Percentiles rank a stretch among this genome's conserved stretches.
phyloP scores from a whole-genome alignment of 345 rosid species.

The Passiflora organensis region DNA sequence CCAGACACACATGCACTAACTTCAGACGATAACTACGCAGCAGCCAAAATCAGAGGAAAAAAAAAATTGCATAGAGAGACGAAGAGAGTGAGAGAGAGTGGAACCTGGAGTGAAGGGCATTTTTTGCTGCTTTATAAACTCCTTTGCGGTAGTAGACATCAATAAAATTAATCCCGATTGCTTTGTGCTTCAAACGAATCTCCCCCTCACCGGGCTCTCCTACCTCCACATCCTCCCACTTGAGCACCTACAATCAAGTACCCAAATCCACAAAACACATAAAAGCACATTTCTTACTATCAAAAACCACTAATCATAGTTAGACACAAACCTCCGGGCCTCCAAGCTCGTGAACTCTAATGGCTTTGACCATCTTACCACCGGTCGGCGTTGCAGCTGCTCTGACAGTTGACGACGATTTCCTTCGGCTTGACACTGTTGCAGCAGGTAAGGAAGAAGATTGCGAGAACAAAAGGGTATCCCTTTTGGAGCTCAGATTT shows the following conservation, averaged over 20 bases:
- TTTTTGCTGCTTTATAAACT: conserved; percentile 55
- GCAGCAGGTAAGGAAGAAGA: too few relatives aligned
- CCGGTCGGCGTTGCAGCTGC: conserved; percentile 19
- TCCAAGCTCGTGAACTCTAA: conserved; percentile 78
- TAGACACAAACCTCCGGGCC: conserved; percentile 64
- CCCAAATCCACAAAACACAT: background rate
- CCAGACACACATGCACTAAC: too few relatives aligned
- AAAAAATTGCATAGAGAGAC: too few relatives aligned
- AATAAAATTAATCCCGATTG: conserved; percentile 82
- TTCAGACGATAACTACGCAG: background rate
- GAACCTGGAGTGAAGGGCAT: conserved; percentile 87
- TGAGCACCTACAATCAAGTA: conserved; percentile 54
- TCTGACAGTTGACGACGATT: conserved; percentile 6
- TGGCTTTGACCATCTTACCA: conserved; percentile 71
- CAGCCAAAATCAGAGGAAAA: too few relatives aligned
- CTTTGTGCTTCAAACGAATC: conserved; percentile 71
- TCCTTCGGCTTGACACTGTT: too few relatives aligned
- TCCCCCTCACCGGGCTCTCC: conserved; percentile 86
- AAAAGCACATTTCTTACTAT: background rate
- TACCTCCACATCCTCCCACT: conserved; percentile 87
- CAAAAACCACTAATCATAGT: background rate
- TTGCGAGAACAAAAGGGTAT: too few relatives aligned
- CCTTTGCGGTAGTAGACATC: conserved; percentile 85
- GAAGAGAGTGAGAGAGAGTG: conserved; percentile 1
- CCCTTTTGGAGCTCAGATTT: too few relatives aligned